Evolutionary conservation across 2,329 filamentous ascomycete genomes (phyloP), one percentile per base, ranked within the genome.

Genomic region (Colletotrichum noveboracense): DNA sequence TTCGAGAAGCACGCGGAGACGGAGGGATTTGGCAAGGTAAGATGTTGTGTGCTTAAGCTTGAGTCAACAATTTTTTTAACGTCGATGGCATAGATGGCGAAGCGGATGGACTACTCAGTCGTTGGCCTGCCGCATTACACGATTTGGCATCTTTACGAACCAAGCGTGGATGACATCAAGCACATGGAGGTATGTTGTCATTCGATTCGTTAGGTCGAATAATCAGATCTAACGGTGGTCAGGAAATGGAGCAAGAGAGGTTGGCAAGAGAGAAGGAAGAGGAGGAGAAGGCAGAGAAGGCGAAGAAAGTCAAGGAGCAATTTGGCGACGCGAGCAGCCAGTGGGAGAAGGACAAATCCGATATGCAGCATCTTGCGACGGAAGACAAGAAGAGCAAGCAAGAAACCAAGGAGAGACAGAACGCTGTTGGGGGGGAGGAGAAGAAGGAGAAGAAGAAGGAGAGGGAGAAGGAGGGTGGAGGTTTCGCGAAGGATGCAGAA

Each of bases 61-160:
- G 74, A 16, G 13, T 38, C 38, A 60, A 24, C 55, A 9, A 13
- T 30, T n/a, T 16, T 66, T 43, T 75, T 78, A 65, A 79, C 26
- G 14, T 18, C 16, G 28, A 21, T 58, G 24, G 7, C 52, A 58
- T 77, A 98, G 96, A 99, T 99, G 97, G 95, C 97, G 18, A 97
- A 95, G 85, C 93, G 95, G 76, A 98, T 99, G 97, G 90, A 94
- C 75, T 98, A 95, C 82, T 98, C 96, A 0, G 97, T 99, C 21
- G 94, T 99, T 74, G 97, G 97, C 36, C 89, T 99, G 62, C 97
- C 97, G 8, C 97, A 99, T 83, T 99, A 99, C 85, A 98, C 96
- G 1, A 98, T 99, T 78, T 99, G 97, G 97, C 97, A 99, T 93
- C 89, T 99, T 81, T 99, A 99, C 87, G 97, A 99, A 85, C 97